Evolutionary conservation across 73 alveolate genomes (phyloP).

Genomic region (Diophrys appendiculata): DNA sequence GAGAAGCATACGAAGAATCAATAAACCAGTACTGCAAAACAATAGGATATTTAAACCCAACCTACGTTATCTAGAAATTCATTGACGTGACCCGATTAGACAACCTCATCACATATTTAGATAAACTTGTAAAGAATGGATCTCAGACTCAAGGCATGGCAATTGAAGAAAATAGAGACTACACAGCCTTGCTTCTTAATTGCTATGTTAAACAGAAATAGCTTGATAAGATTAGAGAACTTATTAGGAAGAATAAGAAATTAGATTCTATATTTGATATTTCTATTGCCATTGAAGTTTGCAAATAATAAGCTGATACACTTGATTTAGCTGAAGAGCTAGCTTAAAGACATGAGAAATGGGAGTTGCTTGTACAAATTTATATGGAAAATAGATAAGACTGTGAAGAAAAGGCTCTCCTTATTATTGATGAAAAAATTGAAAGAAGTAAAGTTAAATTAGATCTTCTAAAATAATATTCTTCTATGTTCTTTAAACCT

Average conservation of each 20-base stretch:
- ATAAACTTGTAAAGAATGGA: conserved; percentile 60
- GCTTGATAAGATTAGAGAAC: conserved; percentile 69
- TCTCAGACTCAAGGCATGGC: conserved; percentile 32
- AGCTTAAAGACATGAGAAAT: conserved; percentile 72
- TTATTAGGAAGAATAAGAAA: conserved; percentile 69
- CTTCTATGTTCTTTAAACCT: too few relatives aligned
- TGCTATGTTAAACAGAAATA: conserved; percentile 85
- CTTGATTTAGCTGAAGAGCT: conserved; percentile 74
- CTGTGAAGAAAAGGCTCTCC: conserved; percentile 57
- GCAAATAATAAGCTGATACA: conserved; percentile 67
- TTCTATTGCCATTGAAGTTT: conserved; percentile 95
- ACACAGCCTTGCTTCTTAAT: conserved; percentile 89
- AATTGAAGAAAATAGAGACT: conserved; percentile 72
- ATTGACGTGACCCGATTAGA: conserved; percentile 84
- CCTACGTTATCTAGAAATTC: conserved; percentile 82
- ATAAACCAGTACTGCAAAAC: conserved; percentile 77
- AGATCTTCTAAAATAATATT: conserved; percentile 49
- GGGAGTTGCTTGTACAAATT: conserved; percentile 67
- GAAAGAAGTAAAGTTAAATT: conserved; percentile 35
- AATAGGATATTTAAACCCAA: conserved; percentile 83
- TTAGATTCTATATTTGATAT: conserved; percentile 89
- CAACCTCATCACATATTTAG: conserved; percentile 78
- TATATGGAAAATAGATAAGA: conserved; percentile 77
- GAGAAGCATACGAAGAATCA: conserved; percentile 78
- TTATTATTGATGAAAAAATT: conserved; percentile 61